phyloP scores from a whole-genome alignment of 192 early-diverging fungal species.

The Backusella mclennaniae region DNA sequence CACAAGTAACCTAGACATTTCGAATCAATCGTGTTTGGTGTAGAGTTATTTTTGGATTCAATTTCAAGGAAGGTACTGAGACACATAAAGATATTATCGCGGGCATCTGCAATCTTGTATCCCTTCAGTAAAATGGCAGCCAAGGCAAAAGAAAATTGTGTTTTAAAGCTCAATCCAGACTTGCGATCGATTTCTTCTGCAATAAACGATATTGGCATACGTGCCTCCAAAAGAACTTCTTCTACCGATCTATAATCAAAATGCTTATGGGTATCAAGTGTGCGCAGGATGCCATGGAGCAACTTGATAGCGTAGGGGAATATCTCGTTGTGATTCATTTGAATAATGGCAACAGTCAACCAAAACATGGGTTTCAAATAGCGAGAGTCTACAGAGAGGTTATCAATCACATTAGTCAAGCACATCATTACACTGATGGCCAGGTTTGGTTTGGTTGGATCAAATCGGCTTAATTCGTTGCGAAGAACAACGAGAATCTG shows the following conservation, averaged over 20 bases:
- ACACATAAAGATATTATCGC: constrained; percentile 61
- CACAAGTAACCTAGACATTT: constrained; percentile 72
- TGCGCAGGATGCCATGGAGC: constrained; percentile 66
- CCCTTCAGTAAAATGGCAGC: constrained; percentile 79
- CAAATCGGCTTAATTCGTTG: constrained; percentile 74
- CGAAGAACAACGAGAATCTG: constrained; percentile 85
- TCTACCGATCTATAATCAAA: constrained; percentile 46
- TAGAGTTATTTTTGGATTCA: constrained; percentile 44
- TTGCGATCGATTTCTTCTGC: constrained; percentile 67
- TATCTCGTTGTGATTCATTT: constrained; percentile 75
- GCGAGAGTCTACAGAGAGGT: constrained; percentile 67
- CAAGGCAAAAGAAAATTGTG: constrained; percentile 83
- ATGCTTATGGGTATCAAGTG: constrained; percentile 66
- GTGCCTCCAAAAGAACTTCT: constrained; percentile 65
- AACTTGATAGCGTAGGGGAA: constrained; percentile 70
- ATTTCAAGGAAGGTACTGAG: constrained; percentile 69
- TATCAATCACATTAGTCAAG: constrained; percentile 77
- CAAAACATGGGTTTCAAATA: constrained; percentile 87
- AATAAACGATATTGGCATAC: constrained; percentile 65
- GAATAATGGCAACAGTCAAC: constrained; percentile 80
- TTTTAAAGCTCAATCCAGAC: constrained; percentile 75
- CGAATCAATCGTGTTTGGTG: constrained; percentile 32
- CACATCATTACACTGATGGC: constrained; percentile 84
- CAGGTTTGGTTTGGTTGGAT: constrained; percentile 69
- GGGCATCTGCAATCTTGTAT: constrained; percentile 70